These are phyloP conservation scores for Xylaria sp. DNA, from an alignment of 2,329 filamentous ascomycete genomes.

Conservation along the genomic window DNA sequence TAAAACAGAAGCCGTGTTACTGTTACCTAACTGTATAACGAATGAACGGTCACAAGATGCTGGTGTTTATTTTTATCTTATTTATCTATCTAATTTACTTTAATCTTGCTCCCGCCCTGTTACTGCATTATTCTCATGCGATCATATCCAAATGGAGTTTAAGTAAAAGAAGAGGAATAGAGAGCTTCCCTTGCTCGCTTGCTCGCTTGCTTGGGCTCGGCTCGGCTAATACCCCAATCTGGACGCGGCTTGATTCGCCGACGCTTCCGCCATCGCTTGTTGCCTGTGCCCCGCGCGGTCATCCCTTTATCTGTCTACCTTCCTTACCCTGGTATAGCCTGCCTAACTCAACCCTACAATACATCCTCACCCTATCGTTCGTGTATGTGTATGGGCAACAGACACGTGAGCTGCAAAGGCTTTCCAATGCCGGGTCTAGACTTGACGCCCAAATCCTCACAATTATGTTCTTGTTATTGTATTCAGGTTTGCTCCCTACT, in stretches of 20 bases:
- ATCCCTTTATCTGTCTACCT: not conserved
- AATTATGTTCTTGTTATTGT: no score
- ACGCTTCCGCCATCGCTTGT: constrained; percentile 14
- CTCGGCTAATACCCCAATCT: constrained; percentile 20
- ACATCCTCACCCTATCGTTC: not conserved
- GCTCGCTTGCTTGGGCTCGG: constrained; percentile 5
- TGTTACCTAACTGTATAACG: not conserved
- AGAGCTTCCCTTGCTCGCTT: not conserved
- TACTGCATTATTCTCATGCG: not conserved
- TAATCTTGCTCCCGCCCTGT: not conserved
- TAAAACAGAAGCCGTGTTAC: constrained; percentile 4
- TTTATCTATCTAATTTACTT: not conserved
- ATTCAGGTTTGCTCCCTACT: no score
- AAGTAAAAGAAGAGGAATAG: not conserved
- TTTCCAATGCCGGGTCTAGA: not conserved
- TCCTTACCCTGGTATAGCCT: no score
- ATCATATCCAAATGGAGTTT: not conserved
- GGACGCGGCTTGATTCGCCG: constrained; percentile 29
- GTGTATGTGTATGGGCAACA: not conserved
- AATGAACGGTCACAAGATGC: not conserved
- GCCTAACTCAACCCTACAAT: no score
- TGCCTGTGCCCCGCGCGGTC: not conserved
- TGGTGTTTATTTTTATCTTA: not conserved
- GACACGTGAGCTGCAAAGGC: not conserved
- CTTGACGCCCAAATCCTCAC: not conserved